Conservation (phyloP, 192 early-diverging fungal genomes). For the Cladochytrium replicatum region DNA sequence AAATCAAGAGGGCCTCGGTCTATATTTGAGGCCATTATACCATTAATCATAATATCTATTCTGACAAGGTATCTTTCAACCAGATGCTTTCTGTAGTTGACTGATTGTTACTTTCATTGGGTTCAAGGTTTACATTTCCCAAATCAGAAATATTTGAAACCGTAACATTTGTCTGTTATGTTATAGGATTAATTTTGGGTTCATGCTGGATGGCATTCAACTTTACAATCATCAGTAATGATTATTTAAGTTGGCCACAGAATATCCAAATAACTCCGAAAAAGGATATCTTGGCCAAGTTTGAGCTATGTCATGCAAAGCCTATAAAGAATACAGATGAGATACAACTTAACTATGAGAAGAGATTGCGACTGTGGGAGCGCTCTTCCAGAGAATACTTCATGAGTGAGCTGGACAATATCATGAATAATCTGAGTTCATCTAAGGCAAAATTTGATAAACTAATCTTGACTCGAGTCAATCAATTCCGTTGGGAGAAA, state of each 20-base stretch:
- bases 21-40: too few species aligned
- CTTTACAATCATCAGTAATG: slow-evolving; percentile 14
- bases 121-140: too few species aligned
- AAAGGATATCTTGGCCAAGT: slow-evolving; percentile 19
- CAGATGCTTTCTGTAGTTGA: too few species aligned
- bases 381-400: slow-evolving; percentile 28
- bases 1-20: slow-evolving; percentile 24
- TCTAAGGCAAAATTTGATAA: slow-evolving; percentile 6
- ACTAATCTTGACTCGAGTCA: slow-evolving; percentile 17
- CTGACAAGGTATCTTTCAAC: slow-evolving; percentile 14
- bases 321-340: neutral
- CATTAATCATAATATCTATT: slow-evolving; percentile 16
- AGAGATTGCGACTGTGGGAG: slow-evolving; percentile 21
- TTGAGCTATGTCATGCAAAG: too few species aligned
- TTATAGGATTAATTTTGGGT: slow-evolving; percentile 11
- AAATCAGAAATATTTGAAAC: too few species aligned
- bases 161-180: too few species aligned
- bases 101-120: too few species aligned
- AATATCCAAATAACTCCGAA: slow-evolving; percentile 17
- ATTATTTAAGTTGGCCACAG: slow-evolving; percentile 26
- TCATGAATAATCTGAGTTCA: neutral
- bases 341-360: slow-evolving; percentile 7
- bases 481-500: slow-evolving; percentile 23
- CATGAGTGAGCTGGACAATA: slow-evolving; percentile 3
- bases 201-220: slow-evolving; percentile 16